Base-by-base conservation (phyloP, 495 filamentous ascomycete genomes). In the Hypoxylon intermedium region DNA sequence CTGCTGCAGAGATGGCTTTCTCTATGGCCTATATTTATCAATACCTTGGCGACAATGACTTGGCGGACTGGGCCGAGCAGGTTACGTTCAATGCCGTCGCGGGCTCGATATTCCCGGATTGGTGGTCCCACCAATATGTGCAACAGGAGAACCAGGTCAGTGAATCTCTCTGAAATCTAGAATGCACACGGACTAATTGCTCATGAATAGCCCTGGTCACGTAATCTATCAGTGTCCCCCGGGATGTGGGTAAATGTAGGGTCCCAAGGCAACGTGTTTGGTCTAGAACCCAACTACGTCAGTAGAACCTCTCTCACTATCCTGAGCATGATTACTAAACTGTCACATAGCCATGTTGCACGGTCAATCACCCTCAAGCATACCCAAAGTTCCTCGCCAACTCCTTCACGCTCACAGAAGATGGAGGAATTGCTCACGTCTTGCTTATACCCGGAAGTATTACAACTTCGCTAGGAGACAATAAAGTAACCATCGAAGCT, bases 71-170 rank as follows among this genome's bases (percentile, higher is more conserved):
- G 13, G 76, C 79, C 6, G 86, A 88, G 64, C 67, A 78, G 38
- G 75, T 77, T 6, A 83, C 84, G 6, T 89, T 84, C 70, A 88
- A 88, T 46, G 79, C 82, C 4, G 66, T 87, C 6, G 84, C 86
- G 3, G 81, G 77, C 1, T 79, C 78, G 44, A 44, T 85, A 21
- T 79, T 78, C n/a, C 71, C 76, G 5, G 79, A 87, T 58, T 83
- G 82, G 77, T 88, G 86, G 84, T 76, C 76, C 6, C 83, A 79
- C 54, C 83, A 86, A 59, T 88, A 89, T 61, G 75, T 89, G 42
- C 67, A 71, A 7, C 74, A 86, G 54, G 72, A 81, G 9, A 87
- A 87, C 56, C 85, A 87, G 34, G 68, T 70, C 21, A 63, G 64
- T 46, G 23, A 5, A 67, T 76, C 79, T 6, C 15, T 5, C 40